A percentile compares a stretch with the other conserved stretches of the same genome.
phyloP scores from a whole-genome alignment of 768 basidiomycete species.

The Boletus pseudopeckii region DNA sequence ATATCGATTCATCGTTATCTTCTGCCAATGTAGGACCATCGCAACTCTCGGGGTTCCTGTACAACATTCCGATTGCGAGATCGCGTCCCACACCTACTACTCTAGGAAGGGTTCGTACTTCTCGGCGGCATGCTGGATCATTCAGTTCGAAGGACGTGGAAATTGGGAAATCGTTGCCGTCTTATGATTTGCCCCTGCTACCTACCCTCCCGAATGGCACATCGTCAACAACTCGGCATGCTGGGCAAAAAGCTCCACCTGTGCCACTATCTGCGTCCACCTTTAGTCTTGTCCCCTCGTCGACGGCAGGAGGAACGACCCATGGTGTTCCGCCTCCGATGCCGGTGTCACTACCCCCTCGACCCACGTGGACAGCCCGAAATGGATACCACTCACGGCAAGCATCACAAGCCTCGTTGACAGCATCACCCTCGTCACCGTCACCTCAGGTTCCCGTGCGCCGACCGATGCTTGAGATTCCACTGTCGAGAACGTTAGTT shows the following conservation, averaged over 20 bases:
- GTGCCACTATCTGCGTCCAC: conserved; percentile 32
- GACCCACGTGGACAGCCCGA: conserved; percentile 6
- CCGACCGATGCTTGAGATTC: conserved; percentile 44
- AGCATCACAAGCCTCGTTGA: conserved; percentile 41
- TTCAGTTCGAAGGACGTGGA: conserved; percentile 93
- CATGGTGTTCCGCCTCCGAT: conserved; percentile 4
- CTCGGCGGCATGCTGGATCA: conserved; percentile 87
- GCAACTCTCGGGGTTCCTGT: conserved; percentile 19
- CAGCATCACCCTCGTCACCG: conserved; percentile 38
- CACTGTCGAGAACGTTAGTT: conserved; percentile 59
- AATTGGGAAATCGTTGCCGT: conserved; percentile 75
- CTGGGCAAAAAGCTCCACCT: conserved; percentile 48
- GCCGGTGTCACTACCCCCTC: conserved; percentile 15
- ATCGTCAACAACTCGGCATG: conserved; percentile 39
- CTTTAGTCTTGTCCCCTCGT: conserved; percentile 14
- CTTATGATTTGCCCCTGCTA: conserved; percentile 43
- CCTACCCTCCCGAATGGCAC: conserved; percentile 25
- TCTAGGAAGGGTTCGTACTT: conserved; percentile 48
- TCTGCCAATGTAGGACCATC: conserved; percentile 29
- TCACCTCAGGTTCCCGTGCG: conserved; percentile 25
- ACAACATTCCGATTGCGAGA: conserved; percentile 28
- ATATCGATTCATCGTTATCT: conserved; percentile 25
- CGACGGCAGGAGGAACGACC: conserved; percentile 1
- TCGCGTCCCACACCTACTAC: conserved; percentile 27
- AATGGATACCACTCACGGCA: conserved; percentile 39